A percentile compares a stretch with the other conserved stretches of the same genome.
phyloP scores from a whole-genome alignment of 306 rosid species.

The Vigna unguiculata region DNA sequence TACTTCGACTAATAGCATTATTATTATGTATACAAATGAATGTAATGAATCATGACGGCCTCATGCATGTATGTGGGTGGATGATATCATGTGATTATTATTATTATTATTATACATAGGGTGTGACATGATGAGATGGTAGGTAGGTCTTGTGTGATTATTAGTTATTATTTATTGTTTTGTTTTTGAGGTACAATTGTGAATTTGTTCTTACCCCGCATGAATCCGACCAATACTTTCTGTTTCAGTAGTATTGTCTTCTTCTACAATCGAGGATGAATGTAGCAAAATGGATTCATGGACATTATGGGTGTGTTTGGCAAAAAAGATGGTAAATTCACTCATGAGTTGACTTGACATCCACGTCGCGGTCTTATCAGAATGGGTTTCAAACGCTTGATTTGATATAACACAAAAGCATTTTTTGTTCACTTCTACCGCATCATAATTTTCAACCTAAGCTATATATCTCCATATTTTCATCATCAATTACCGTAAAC shows the following conservation, averaged over 20 bases:
- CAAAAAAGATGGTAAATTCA: slow-evolving; percentile 31
- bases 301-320: slow-evolving; percentile 18
- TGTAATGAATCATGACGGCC: not conserved
- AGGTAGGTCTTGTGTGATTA: not conserved
- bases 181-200: not conserved
- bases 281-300: not conserved
- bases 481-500: not conserved
- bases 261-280: slow-evolving; percentile 37
- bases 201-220: slow-evolving; percentile 51
- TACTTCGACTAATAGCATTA: not conserved
- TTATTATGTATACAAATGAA: too few species aligned
- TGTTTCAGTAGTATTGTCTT: slow-evolving; percentile 49
- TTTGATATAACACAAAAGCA: slow-evolving; percentile 1
- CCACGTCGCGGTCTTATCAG: slow-evolving; percentile 24
- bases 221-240: slow-evolving; percentile 53
- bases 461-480: too few species aligned
- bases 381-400: not conserved
- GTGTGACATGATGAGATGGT: slow-evolving; percentile 44
- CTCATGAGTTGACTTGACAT: slow-evolving; percentile 31
- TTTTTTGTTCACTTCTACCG: not conserved
- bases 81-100: slow-evolving; percentile 19
- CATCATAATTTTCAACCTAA: not conserved
- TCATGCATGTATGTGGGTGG: slow-evolving; percentile 28
- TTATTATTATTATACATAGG: slow-evolving; percentile 3
- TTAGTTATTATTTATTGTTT: not conserved